Evolutionary conservation across 1,139 yeast species (phyloP), one percentile per base, ranked within the genome.

Genomic region (Blastobotrys elegans): DNA sequence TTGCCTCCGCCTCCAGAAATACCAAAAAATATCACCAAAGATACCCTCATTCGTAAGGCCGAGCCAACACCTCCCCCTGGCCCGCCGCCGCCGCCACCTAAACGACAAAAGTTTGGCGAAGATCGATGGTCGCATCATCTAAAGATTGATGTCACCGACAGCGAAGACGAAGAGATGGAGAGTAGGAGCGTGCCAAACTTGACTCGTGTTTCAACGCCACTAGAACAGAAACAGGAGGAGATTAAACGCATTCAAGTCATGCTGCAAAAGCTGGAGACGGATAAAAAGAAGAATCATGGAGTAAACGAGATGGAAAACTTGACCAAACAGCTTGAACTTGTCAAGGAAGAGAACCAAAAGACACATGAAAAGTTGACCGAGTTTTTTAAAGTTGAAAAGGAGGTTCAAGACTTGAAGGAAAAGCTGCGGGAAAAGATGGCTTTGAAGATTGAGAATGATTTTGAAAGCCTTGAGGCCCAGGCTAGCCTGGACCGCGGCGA

Each of bases 31-130:
- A n/a, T n/a, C n/a, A n/a, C n/a, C n/a, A n/a, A n/a, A n/a, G 24
- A 34, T 34, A 34, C 24, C 38, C 38, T 24, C 18, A 13, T 20
- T 3, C 7, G 24, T 34, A 34, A n/a, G 18, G n/a, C n/a, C n/a
- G 27, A 24, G 10, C 16, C 38, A 4, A 22, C 43, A 13, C 27
- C 22, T 17, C 44, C 17, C 14, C 36, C 37, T 40, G 16, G n/a
- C 6, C 30, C 36, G 14, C 29, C 21, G 13, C 16, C 37, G 21
- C 30, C 32, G 17, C 35, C 43, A 3, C 29, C 24, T 4, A 46
- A 46, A 26, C 41, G 48, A 11, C 37, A 37, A 16, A 34, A 59
- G 43, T 71, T 70, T 34, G 79, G 79, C 5, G 50, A 54, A 20
- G 56, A 61, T 41, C 49, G 65, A 10, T 61, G 64, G 63, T 55